Evolutionary conservation across 2,329 filamentous ascomycete species (phyloP), one percentile per base, ranked within the genome.

Genomic region (Aspergillus texensis): DNA sequence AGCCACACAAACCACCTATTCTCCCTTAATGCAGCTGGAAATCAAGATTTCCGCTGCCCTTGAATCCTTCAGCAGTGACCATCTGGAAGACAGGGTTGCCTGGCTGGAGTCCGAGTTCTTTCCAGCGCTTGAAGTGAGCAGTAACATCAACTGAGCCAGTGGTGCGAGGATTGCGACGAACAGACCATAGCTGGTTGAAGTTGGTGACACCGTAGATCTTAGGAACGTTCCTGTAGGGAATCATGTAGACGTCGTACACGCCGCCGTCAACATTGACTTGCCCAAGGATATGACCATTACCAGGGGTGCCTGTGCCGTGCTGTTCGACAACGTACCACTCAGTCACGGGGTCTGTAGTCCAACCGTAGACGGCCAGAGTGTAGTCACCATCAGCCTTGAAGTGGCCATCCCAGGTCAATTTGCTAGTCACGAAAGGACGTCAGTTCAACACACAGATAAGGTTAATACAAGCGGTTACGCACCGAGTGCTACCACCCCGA

Each of bases 121-220:
- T 60, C 50, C 50, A 60, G 26, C 50, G 50, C 26, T 32, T 34
- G 19, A 60, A 60, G 45, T 60, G 50, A 8, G 58, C 36, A 24
- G 24, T 55, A 3, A 60, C 58, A 5, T 60, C 36, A 26, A 60
- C 50, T 6, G 58, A 45, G 10, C 58, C 58, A 2, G 50, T 46
- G 28, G 58, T 32, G 39, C 50, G 58, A 9, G 30, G 58, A 30
- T 34, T 28, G 28, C 58, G 58, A 14, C 58, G 58, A 9, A 60
- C 58, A 12, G 58, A 60, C 58, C 58, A 60, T 6, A 32, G 12
- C 36, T 60, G 58, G 19, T 60, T 32, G n/a, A 60, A 60, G 26
- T 46, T 55, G 50, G 58, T 60, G 11, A 60, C 58, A 19, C 58
- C 58, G 26, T 60, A 60, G 50, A 60, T 60, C 50, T 55, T n/a